Conservation (phyloP, 208 protist species). For the Acanthamoeba sp. region DNA sequence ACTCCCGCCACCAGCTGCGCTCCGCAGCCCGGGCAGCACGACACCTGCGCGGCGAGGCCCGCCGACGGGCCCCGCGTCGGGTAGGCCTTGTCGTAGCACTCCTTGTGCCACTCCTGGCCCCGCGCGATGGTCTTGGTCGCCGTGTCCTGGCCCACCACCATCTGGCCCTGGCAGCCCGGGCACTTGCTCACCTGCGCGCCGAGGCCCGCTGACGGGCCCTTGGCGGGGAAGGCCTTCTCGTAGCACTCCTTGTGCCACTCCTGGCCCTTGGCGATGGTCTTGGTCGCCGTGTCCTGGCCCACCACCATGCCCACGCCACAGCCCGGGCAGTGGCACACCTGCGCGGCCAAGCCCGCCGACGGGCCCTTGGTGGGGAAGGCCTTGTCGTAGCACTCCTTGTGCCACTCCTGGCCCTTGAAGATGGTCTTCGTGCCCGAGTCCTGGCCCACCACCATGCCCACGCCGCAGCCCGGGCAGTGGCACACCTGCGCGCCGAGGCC, state of each 20-base stretch:
- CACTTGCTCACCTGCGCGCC: constrained; percentile 10
- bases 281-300: constrained; percentile 51
- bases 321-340: constrained; percentile 29
- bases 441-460: constrained; percentile 29
- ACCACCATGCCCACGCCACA: constrained; percentile 11
- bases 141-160: constrained; percentile 61
- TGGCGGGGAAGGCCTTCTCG: background rate
- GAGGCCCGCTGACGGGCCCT: constrained; percentile 39
- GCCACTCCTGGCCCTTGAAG: constrained; percentile 37
- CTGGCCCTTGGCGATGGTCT: constrained; percentile 44
- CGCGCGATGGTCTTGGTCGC: constrained; percentile 39
- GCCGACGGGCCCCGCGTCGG: constrained; percentile 5
- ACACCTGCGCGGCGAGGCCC: constrained; percentile 21
- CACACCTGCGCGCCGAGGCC: constrained; percentile 13
- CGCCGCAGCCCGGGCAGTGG: constrained; percentile 26
- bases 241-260: constrained; percentile 66
- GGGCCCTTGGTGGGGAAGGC: constrained; percentile 20
- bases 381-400: constrained; percentile 61
- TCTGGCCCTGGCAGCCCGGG: constrained; percentile 38
- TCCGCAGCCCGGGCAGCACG: constrained; percentile 16
- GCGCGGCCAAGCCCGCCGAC: constrained; percentile 9
- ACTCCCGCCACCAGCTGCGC: constrained; percentile 6
- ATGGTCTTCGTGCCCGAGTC: constrained; percentile 57
- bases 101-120: constrained; percentile 72
- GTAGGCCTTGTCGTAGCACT: constrained; percentile 68